Conservation (phyloP, 2,329 filamentous ascomycete species). For the Cadophora sp. region DNA sequence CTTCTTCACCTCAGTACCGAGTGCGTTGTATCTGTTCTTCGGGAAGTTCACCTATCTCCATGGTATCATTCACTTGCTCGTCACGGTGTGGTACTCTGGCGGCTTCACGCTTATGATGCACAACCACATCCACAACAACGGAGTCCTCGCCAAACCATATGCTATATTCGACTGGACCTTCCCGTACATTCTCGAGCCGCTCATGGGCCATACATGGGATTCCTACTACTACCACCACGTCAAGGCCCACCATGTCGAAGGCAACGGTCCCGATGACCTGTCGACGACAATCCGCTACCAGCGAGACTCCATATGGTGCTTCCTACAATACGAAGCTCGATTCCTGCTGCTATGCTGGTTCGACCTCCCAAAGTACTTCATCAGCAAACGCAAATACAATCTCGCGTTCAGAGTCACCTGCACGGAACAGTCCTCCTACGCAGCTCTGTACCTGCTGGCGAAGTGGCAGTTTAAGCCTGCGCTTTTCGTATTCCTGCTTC, state of each 20-base stretch:
- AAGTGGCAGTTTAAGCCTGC: conserved; percentile 56
- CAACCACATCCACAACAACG: conserved; percentile 81
- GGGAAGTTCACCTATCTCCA: conserved; percentile 70
- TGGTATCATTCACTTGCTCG: conserved; percentile 67
- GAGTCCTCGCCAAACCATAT: conserved; percentile 65
- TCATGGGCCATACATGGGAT: conserved; percentile 87
- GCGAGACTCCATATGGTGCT: conserved; percentile 70
- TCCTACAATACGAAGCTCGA: conserved; percentile 74
- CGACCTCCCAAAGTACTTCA: conserved; percentile 77
- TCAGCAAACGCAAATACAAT: conserved; percentile 62
- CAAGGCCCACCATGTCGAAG: conserved; percentile 85
- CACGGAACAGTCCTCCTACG: conserved; percentile 68
- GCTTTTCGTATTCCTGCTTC: conserved; percentile 70
- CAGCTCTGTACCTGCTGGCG: conserved; percentile 61
- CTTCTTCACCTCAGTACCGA: conserved; percentile 72
- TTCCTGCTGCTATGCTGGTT: conserved; percentile 79
- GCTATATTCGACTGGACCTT: conserved; percentile 67
- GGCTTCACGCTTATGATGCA: conserved; percentile 84
- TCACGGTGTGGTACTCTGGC: conserved; percentile 74
- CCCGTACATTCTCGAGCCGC: conserved; percentile 75
- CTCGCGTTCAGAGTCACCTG: conserved; percentile 62
- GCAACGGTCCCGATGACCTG: conserved; percentile 78
- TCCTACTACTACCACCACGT: conserved; percentile 87
- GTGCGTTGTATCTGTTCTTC: conserved; percentile 68
- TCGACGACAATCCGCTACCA: conserved; percentile 80